phyloP scores from a whole-genome alignment of 2,329 filamentous ascomycete genomes.

The Colletotrichum limetticola region DNA sequence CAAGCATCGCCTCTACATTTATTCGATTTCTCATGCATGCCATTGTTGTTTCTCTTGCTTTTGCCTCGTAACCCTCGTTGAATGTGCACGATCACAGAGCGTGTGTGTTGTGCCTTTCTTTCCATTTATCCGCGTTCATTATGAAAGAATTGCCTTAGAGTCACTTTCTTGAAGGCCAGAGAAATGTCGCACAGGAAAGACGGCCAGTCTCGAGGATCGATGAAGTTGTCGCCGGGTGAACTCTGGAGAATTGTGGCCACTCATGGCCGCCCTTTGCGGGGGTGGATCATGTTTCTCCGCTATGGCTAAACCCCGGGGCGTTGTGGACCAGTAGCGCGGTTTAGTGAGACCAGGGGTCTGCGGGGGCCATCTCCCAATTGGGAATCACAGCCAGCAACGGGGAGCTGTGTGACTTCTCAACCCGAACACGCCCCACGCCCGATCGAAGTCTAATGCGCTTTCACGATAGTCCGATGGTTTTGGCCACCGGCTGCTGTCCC shows the following conservation, averaged over 20 bases:
- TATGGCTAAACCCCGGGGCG: neutral
- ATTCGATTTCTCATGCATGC: too few species aligned
- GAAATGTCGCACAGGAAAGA: neutral
- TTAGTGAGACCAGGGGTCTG: neutral
- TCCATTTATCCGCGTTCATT: too few species aligned
- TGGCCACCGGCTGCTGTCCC: neutral
- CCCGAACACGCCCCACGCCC: neutral
- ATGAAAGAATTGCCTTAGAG: too few species aligned
- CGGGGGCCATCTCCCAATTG: neutral
- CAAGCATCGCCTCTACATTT: too few species aligned
- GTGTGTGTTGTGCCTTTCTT: too few species aligned
- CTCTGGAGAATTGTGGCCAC: neutral
- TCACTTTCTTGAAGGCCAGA: neutral
- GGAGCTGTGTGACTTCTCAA: neutral
- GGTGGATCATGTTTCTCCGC: neutral
- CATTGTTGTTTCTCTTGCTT: too few species aligned
- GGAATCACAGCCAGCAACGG: neutral
- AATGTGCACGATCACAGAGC: too few species aligned
- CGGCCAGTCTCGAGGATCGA: neutral
- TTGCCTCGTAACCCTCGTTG: too few species aligned
- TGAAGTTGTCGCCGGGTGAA: neutral
- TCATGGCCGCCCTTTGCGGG: neutral
- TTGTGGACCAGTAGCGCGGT: neutral
- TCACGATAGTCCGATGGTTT: neutral
- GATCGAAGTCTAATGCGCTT: neutral